phyloP scores from a whole-genome alignment of 108 stramenopile species.

The Cyclotella atomus region DNA sequence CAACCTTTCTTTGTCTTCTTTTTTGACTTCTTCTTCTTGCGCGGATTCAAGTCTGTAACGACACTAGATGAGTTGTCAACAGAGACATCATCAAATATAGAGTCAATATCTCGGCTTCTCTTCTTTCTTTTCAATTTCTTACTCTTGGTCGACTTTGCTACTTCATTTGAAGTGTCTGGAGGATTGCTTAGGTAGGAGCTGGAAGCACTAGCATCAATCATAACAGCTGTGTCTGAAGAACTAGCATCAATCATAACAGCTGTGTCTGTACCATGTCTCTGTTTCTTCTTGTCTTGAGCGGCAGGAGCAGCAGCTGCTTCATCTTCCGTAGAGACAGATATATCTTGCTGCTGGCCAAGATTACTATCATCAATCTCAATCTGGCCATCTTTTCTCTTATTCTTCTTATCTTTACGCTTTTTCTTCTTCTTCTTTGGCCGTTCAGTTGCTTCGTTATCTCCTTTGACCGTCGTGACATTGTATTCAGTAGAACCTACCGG shows the following conservation, averaged over 20 bases:
- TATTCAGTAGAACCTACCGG: neutral
- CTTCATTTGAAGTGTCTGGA: too few species aligned
- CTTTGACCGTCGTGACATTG: conserved; percentile 7
- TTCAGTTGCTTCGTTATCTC: neutral
- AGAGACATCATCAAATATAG: conserved; percentile 7
- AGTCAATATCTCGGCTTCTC: neutral
- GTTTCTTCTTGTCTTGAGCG: too few species aligned
- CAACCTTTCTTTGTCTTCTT: conserved; percentile 16
- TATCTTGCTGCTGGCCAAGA: neutral
- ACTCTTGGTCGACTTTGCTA: neutral
- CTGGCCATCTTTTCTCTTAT: neutral
- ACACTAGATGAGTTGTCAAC: neutral
- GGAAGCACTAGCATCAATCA: too few species aligned
- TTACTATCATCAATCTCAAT: neutral
- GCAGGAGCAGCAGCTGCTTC: too few species aligned
- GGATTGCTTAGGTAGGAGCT: too few species aligned
- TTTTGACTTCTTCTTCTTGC: neutral
- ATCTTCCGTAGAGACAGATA: neutral
- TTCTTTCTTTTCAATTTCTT: neutral
- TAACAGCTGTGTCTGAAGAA: too few species aligned
- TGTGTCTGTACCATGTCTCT: too few species aligned
- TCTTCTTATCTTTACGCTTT: conserved; percentile 10
- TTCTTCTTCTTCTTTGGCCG: conserved; percentile 9
- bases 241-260: too few species aligned
- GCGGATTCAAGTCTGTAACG: neutral